These are phyloP conservation scores for Melanomma pulvis-pyrius DNA, from an alignment of 495 filamentous ascomycete genomes.

Conservation along the genomic window DNA sequence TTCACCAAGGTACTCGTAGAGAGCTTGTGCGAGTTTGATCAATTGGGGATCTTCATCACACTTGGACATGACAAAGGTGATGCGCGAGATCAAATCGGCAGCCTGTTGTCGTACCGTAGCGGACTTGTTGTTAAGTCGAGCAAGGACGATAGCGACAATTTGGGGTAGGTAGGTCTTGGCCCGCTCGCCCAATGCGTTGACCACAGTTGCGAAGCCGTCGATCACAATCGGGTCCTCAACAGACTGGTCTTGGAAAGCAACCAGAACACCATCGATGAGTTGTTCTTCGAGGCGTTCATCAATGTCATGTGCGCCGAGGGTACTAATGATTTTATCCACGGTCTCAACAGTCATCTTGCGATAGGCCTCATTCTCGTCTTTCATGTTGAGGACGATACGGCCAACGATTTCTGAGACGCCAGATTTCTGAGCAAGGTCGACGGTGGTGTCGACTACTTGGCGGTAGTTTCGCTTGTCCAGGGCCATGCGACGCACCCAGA, in stretches of 20 bases:
- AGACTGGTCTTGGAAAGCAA: constrained; percentile 97
- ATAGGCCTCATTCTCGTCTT: constrained; percentile 97
- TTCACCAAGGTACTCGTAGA: constrained; percentile 98
- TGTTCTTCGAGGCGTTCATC: constrained; percentile 89
- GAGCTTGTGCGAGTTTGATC: constrained; percentile 93
- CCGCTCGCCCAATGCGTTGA: constrained; percentile 90
- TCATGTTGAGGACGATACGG: constrained; percentile 89
- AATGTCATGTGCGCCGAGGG: constrained; percentile 91
- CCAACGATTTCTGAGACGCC: constrained; percentile 94
- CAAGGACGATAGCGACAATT: constrained; percentile 95
- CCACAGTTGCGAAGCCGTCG: constrained; percentile 98
- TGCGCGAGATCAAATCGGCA: constrained; percentile 92
- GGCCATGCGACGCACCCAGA: constrained; percentile 97
- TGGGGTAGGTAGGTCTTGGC: constrained; percentile 97
- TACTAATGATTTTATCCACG: constrained; percentile 90
- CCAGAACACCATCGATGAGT: constrained; percentile 93
- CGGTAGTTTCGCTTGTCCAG: constrained; percentile 95
- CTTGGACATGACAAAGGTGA: constrained; percentile 98
- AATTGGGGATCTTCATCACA: constrained; percentile 94
- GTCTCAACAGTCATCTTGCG: constrained; percentile 99
- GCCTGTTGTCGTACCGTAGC: constrained; percentile 96
- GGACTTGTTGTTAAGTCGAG: constrained; percentile 96
- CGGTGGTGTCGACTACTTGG: constrained; percentile 96
- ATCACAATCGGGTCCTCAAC: constrained; percentile 95
- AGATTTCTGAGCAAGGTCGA: constrained; percentile 96